Evolutionary conservation across 306 rosid genomes (phyloP).

Genomic region (Ochetophila trinervis): DNA sequence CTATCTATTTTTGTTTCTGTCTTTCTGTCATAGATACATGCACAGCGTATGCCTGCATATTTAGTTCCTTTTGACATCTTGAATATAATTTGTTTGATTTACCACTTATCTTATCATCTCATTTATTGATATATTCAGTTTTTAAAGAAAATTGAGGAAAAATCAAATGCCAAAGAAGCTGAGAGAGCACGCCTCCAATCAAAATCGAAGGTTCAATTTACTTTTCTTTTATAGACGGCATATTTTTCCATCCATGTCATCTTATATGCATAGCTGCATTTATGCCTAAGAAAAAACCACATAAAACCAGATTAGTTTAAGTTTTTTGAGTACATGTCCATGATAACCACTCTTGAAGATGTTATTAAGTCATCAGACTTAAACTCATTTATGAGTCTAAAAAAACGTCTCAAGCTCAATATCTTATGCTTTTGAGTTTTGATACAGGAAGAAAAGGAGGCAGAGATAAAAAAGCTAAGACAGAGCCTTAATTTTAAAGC

Average conservation of each 20-base stretch:
- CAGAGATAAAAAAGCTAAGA: slow-evolving; percentile 44
- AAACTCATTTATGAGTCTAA: background rate
- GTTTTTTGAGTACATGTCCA: background rate
- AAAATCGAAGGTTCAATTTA: slow-evolving; percentile 55
- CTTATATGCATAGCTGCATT: slow-evolving; percentile 11
- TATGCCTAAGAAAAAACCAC: background rate
- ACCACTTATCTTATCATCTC: background rate
- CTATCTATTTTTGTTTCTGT: background rate
- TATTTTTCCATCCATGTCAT: slow-evolving; percentile 18
- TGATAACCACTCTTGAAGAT: background rate
- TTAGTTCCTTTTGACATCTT: background rate
- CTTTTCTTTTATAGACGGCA: slow-evolving; percentile 13
- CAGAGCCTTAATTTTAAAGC: slow-evolving; percentile 49
- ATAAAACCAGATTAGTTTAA: background rate
- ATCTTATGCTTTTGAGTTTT: slow-evolving; percentile 23
- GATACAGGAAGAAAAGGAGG: slow-evolving; percentile 54
- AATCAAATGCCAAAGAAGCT: slow-evolving; percentile 36
- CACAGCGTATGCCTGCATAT: background rate
- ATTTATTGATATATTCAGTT: slow-evolving; percentile 25
- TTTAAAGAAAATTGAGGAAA: slow-evolving; percentile 44
- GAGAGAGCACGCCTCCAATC: slow-evolving; percentile 47
- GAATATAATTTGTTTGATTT: background rate
- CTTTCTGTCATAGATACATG: background rate
- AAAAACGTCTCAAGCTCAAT: background rate
- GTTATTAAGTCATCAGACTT: background rate